Evolutionary conservation across 1,139 yeast species (phyloP).

Genomic region (Yamadazyma pseudoaaseri): DNA sequence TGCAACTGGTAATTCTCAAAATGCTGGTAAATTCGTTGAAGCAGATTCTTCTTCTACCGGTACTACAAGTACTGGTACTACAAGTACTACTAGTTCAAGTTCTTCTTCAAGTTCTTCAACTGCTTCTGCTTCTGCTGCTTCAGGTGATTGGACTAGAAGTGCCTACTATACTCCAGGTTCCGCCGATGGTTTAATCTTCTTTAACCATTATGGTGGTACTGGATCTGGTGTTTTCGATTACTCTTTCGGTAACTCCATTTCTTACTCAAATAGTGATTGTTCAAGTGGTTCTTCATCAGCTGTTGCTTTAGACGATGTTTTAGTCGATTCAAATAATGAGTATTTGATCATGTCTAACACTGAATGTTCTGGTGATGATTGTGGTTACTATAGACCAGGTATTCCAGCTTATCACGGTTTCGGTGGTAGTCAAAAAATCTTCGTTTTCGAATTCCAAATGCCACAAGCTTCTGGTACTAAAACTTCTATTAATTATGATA

Average conservation of each 20-base stretch:
- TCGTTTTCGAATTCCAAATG: conserved; percentile 69
- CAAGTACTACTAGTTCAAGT: conserved; percentile 27
- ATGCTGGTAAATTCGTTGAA: conserved; percentile 28
- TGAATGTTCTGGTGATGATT: conserved; percentile 51
- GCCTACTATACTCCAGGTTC: conserved; percentile 66
- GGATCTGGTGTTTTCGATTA: conserved; percentile 85
- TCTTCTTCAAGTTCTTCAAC: conserved; percentile 25
- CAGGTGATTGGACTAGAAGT: conserved; percentile 69
- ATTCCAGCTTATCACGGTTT: conserved; percentile 76
- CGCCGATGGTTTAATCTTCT: conserved; percentile 70
- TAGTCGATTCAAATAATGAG: conserved; percentile 58
- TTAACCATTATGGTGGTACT: conserved; percentile 82
- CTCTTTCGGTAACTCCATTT: conserved; percentile 87
- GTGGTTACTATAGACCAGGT: conserved; percentile 73
- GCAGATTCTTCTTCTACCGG: conserved; percentile 43
- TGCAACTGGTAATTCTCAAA: conserved; percentile 19
- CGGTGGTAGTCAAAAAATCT: conserved; percentile 63
- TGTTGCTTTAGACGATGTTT: conserved; percentile 50
- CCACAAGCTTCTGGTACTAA: conserved; percentile 43
- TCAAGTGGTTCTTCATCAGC: conserved; percentile 61
- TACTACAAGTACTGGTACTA: conserved; percentile 21
- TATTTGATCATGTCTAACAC: conserved; percentile 58
- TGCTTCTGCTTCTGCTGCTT: conserved; percentile 25
- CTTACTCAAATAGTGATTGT: conserved; percentile 79
- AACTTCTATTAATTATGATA: conserved; percentile 44